Conservation (phyloP, 805 yeast genomes). For the Kregervanrija delftensis region DNA sequence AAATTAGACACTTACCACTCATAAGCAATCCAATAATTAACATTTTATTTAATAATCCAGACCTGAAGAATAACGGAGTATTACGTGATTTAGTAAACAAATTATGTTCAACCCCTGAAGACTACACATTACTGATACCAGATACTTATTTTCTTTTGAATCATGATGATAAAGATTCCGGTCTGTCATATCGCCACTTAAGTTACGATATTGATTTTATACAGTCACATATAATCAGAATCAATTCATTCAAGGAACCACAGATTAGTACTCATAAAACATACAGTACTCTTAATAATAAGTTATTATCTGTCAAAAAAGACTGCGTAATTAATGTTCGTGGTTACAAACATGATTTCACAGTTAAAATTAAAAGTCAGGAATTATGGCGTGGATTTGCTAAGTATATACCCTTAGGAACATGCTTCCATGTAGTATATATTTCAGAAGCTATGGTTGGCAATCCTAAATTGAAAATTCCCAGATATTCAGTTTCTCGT, state of each 20-base stretch:
- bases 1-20: too few relatives aligned
- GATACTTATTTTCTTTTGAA: constrained; percentile 39
- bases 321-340: constrained; percentile 48
- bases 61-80: constrained; percentile 38
- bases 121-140: constrained; percentile 62
- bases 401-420: constrained; percentile 51
- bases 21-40: constrained; percentile 52
- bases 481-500: constrained; percentile 4
- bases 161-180: constrained; percentile 32
- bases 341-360: constrained; percentile 46
- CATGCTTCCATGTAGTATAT: constrained; percentile 47
- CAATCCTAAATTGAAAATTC: constrained; percentile 19
- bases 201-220: constrained; percentile 57
- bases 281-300: constrained; percentile 47
- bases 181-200: constrained; percentile 38
- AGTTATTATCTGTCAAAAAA: constrained; percentile 49
- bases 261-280: constrained; percentile 10
- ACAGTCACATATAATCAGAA: constrained; percentile 51
- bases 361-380: constrained; percentile 36
- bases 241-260: constrained; percentile 16
- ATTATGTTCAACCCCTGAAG: constrained; percentile 37
- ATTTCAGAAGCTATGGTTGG: constrained; percentile 54
- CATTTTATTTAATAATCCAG: constrained; percentile 60
- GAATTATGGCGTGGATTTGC: constrained; percentile 49
- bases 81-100: constrained; percentile 37